phyloP scores from a whole-genome alignment of 2,329 filamentous ascomycete species.

The Fusarium anguioides region DNA sequence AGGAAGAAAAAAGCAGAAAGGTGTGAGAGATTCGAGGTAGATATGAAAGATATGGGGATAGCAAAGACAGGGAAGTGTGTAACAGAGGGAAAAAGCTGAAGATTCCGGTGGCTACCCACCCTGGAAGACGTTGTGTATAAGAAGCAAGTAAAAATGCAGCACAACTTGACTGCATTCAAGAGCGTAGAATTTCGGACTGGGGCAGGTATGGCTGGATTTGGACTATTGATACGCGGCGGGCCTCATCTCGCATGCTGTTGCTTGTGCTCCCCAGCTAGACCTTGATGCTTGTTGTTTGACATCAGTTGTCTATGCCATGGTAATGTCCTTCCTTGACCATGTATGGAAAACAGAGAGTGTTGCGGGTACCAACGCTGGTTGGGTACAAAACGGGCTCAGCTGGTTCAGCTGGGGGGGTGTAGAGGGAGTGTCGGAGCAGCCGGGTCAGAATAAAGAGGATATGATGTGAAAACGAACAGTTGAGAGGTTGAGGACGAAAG shows the following conservation, averaged over 20 bases:
- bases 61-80: constrained; percentile 27
- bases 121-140: constrained; percentile 41
- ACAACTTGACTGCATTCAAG: constrained; percentile 31
- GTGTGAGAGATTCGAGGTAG: constrained; percentile 26
- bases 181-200: constrained; percentile 38
- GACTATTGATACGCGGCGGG: constrained; percentile 41
- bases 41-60: constrained; percentile 26
- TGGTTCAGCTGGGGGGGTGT: constrained; percentile 28
- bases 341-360: background rate
- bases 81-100: constrained; percentile 36
- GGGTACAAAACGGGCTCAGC: constrained; percentile 22
- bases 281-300: constrained; percentile 31
- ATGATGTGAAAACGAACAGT: constrained; percentile 1
- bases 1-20: constrained; percentile 6
- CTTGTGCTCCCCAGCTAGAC: constrained; percentile 17
- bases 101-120: constrained; percentile 34
- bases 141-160: constrained; percentile 40
- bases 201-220: constrained; percentile 38
- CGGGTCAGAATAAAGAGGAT: constrained; percentile 7
- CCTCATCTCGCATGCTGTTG: constrained; percentile 41
- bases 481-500: constrained; percentile 25
- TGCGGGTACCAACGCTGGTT: constrained; percentile 35
- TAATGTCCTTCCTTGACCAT: constrained; percentile 26
- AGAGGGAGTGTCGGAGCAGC: constrained; percentile 20
- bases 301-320: constrained; percentile 27